Evolutionary conservation across 345 rosid genomes (phyloP), one percentile per base, ranked within the genome.

Genomic region (Isatis tinctoria): DNA sequence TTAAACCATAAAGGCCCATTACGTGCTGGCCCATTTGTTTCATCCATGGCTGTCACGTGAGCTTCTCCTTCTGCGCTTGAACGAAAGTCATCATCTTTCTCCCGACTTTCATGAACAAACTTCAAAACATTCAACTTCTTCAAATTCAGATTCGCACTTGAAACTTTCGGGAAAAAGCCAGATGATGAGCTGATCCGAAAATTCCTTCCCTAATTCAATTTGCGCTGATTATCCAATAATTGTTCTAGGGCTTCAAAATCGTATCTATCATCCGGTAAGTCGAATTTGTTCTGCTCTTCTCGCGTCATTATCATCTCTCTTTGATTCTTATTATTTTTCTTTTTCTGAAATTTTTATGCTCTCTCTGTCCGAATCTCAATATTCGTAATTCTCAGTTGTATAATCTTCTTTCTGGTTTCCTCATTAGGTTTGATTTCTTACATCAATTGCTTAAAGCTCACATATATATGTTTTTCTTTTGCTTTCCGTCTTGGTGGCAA

Each of bases 201-300:
- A 32, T 64, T n/a, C 4, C 35, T 57, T 0, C 33, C 24, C 4
- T 10, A 32, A 20, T 9, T 18, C 16, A 45, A 8, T 6, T 12
- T 2, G n/a, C n/a, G 26, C 27, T 39, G 12, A 9, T 17, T 62
- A 10, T 20, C 28, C 32, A 18, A 40, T 30, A 28, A 63, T 62
- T 3, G 1, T 36, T 2, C 1, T 28, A 62, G 65, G 71, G 71
- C 41, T 72, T 4, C 62, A 6, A 28, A 18, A 17, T 62, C 69
- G 53, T n/a, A 26, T n/a, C 10, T 7, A 14, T 44, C 27, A 30
- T 47, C 58, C 53, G 35, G 70, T 74, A 74, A 74, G 78, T 33
- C 59, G 35, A 11, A 54, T 26, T 26, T 26, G 32, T 65, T 65
- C 51, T 57, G 54, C 63, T 62, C 60, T 17, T 28, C 49, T 48